Conservation (phyloP, 441 rosid species). For the Viola pubescens region DNA sequence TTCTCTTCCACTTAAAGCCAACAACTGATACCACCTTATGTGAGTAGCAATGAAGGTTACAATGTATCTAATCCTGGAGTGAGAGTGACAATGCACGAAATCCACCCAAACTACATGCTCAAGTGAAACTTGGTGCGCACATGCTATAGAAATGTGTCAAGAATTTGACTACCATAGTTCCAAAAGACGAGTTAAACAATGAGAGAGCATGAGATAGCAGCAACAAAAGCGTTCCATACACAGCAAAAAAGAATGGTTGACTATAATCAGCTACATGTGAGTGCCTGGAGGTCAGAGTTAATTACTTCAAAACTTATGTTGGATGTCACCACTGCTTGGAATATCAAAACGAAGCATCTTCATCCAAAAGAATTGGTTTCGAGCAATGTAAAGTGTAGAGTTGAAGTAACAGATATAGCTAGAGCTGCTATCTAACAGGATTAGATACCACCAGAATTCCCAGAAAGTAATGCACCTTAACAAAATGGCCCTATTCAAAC, state of each 20-base stretch:
- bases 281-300: no score
- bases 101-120: constrained; percentile 6
- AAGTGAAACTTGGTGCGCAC: constrained; percentile 7
- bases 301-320: no score
- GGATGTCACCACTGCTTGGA: no score
- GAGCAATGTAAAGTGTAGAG: no score
- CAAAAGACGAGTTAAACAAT: constrained; percentile 15
- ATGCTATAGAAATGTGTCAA: constrained; percentile 4
- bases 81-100: neutral
- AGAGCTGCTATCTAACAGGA: neutral
- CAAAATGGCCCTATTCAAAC: constrained; percentile 4
- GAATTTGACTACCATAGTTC: constrained; percentile 10
- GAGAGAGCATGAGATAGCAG: neutral
- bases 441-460: constrained; percentile 11
- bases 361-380: no score
- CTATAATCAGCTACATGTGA: no score
- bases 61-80: neutral
- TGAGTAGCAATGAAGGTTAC: neutral
- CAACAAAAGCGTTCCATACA: no score
- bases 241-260: no score
- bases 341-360: no score
- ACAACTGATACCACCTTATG: constrained; percentile 7
- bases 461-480: constrained; percentile 7
- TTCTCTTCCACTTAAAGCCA: constrained; percentile 15
- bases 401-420: no score